Percentiles rank a stretch among this genome's conserved stretches.
Evolutionary conservation across 2,329 filamentous ascomycete genomes (phyloP).

Genomic region (Xylaria sp.): DNA sequence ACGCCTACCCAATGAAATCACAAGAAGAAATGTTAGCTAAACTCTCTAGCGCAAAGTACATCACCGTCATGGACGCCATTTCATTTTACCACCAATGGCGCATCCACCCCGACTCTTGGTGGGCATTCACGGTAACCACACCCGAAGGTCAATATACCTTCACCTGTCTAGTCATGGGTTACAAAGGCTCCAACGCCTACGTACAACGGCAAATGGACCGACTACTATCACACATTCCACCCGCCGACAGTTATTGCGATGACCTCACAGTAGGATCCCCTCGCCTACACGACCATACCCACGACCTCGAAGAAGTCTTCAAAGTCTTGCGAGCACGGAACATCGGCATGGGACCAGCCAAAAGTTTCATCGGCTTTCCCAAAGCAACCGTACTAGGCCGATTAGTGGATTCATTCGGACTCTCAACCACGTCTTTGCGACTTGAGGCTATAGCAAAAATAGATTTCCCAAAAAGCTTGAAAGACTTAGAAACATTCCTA

Average conservation of each 20-base stretch:
- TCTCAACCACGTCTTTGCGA: background rate
- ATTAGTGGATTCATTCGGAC: background rate
- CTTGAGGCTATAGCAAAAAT: background rate
- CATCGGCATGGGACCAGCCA: background rate
- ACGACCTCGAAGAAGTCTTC: background rate
- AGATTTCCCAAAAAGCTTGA: background rate
- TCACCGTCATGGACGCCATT: background rate
- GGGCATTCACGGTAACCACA: background rate
- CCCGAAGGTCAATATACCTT: background rate
- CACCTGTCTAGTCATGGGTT: background rate
- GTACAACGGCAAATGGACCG: background rate
- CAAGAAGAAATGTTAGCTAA: background rate
- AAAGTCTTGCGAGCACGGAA: background rate
- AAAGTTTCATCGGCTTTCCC: background rate
- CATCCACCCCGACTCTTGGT: background rate
- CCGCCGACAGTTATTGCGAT: background rate
- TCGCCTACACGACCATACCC: background rate
- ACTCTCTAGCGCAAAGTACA: background rate
- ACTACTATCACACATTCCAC: background rate
- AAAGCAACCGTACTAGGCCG: background rate
- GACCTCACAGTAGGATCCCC: background rate
- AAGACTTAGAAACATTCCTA: background rate
- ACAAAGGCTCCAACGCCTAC: background rate
- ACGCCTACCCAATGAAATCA: background rate
- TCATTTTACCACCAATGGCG: background rate